Evolutionary conservation across 2,329 filamentous ascomycete species (phyloP).

Genomic region (Phaeosphaeria sp.): DNA sequence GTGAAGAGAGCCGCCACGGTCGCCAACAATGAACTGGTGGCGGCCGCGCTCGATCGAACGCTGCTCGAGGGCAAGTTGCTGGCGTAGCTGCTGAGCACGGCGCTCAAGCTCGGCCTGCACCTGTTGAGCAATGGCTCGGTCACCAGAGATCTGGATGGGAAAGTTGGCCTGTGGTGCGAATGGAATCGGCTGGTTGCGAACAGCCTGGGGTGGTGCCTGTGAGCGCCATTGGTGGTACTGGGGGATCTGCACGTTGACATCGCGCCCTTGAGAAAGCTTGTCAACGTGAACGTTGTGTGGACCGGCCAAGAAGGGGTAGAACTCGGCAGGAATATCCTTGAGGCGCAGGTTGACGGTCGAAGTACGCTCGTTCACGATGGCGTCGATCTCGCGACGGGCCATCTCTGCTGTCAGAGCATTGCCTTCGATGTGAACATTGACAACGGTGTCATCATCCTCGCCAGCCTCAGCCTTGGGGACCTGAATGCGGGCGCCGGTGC

Average conservation of each 20-base stretch:
- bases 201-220: conserved; percentile 70
- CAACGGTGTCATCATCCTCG: conserved; percentile 76
- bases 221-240: conserved; percentile 76
- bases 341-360: conserved; percentile 82
- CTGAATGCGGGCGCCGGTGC: conserved; percentile 88
- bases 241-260: conserved; percentile 82
- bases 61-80: conserved; percentile 78
- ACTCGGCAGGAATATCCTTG: conserved; percentile 84
- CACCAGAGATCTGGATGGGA: conserved; percentile 85
- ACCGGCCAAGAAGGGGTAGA: conserved; percentile 93
- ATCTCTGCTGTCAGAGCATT: conserved; percentile 86
- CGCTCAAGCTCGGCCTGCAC: conserved; percentile 82
- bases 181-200: conserved; percentile 68
- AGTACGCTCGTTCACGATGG: conserved; percentile 85
- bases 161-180: conserved; percentile 76
- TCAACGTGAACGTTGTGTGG: conserved; percentile 72
- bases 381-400: conserved; percentile 82
- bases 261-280: conserved; percentile 73
- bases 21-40: conserved; percentile 94
- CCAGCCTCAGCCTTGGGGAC: conserved; percentile 84
- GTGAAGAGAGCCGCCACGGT: conserved; percentile 77
- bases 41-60: conserved; percentile 82
- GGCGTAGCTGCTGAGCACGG: conserved; percentile 75
- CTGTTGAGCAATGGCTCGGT: conserved; percentile 80
- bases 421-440: conserved; percentile 89